A percentile compares a stretch with the other conserved stretches of the same genome.
phyloP scores from a whole-genome alignment of 805 yeast genomes.

The Zygosaccharomyces gambellarensis region DNA sequence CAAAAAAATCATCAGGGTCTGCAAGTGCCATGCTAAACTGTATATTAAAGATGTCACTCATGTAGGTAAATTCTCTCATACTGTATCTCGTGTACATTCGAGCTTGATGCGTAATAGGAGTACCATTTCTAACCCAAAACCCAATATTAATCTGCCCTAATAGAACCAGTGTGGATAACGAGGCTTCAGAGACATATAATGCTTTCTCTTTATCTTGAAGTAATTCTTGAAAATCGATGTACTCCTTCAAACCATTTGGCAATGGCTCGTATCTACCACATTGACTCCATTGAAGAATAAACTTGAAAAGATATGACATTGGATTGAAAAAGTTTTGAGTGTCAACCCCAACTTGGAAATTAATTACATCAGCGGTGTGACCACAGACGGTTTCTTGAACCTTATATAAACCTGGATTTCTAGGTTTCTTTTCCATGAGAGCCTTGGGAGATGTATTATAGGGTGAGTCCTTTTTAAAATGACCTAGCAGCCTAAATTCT shows the following conservation, averaged over 20 bases:
- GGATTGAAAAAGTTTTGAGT: slow-evolving; percentile 33
- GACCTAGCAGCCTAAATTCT: slow-evolving; percentile 20
- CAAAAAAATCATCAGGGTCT: slow-evolving; percentile 52
- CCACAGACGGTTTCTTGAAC: slow-evolving; percentile 26
- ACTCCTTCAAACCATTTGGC: slow-evolving; percentile 14
- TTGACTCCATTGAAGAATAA: slow-evolving; percentile 32
- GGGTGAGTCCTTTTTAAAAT: slow-evolving; percentile 13
- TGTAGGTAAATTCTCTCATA: slow-evolving; percentile 75
- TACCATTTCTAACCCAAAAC: slow-evolving; percentile 92
- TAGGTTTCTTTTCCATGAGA: not conserved
- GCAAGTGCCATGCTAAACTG: slow-evolving; percentile 57
- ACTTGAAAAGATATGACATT: slow-evolving; percentile 31
- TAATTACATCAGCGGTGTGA: slow-evolving; percentile 19
- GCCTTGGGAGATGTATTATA: not conserved
- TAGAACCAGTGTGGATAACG: slow-evolving; percentile 70
- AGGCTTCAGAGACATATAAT: slow-evolving; percentile 48
- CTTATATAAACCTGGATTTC: slow-evolving; percentile 5
- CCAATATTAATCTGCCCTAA: slow-evolving; percentile 84
- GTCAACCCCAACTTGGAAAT: slow-evolving; percentile 32
- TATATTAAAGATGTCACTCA: slow-evolving; percentile 68
- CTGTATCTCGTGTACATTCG: slow-evolving; percentile 74
- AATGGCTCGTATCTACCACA: slow-evolving; percentile 31
- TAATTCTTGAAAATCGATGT: slow-evolving; percentile 17
- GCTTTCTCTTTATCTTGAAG: slow-evolving; percentile 20
- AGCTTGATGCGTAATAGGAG: slow-evolving; percentile 70